A percentile compares a stretch with the other conserved stretches of the same genome.
Evolutionary conservation across 2,329 filamentous ascomycete genomes (phyloP).

Genomic region (Cadophora malorum): DNA sequence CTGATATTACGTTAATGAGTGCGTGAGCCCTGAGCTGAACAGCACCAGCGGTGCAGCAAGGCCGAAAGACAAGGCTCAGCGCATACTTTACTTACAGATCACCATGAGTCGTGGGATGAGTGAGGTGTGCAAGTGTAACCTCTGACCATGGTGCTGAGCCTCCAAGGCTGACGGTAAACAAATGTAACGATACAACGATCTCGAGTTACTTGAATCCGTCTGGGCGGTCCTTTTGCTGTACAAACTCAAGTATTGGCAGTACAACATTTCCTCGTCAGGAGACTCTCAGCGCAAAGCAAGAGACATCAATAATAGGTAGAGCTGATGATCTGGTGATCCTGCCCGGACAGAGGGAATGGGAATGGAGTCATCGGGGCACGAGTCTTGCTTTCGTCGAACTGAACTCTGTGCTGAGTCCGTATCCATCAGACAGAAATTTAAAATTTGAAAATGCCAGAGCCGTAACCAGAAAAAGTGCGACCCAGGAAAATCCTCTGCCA

Average conservation of each 20-base stretch:
- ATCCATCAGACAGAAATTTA: background rate
- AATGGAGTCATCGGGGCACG: background rate
- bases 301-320: constrained; percentile 8
- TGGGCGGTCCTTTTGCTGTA: constrained; percentile 17
- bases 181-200: background rate
- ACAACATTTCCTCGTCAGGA: background rate
- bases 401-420: background rate
- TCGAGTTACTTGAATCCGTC: constrained; percentile 8
- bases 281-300: background rate
- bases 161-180: constrained; percentile 1
- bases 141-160: constrained; percentile 12
- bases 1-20: background rate
- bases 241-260: constrained; percentile 13
- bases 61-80: background rate
- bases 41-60: background rate
- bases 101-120: constrained; percentile 11
- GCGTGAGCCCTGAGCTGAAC: constrained; percentile 1
- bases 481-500: constrained; percentile 9
- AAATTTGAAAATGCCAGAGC: constrained; percentile 8
- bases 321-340: constrained; percentile 11
- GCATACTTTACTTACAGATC: background rate
- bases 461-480: constrained; percentile 9
- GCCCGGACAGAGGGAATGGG: background rate
- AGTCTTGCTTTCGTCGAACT: background rate
- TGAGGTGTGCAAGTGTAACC: constrained; percentile 11